Evolutionary conservation across 148 eudicot species (phyloP).

Genomic region (Chenopodium quinoa): DNA sequence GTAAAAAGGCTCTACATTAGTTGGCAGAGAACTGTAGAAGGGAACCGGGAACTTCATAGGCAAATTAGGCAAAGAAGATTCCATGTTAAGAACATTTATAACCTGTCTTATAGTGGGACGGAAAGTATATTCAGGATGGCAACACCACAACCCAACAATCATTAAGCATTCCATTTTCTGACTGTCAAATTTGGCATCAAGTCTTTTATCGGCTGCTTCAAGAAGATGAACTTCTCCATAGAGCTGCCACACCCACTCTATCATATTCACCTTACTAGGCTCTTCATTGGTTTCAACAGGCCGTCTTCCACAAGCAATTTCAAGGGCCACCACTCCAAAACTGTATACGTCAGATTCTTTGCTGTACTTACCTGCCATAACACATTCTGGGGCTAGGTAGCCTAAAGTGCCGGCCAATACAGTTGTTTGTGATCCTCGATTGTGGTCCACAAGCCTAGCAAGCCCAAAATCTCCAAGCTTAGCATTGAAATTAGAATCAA

Average conservation of each 20-base stretch:
- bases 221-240: constrained; percentile 35
- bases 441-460: constrained; percentile 55
- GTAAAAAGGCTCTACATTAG: neutral
- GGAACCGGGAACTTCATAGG: constrained; percentile 32
- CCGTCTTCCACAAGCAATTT: constrained; percentile 48
- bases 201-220: constrained; percentile 33
- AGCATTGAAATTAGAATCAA: constrained; percentile 47
- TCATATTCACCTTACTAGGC: constrained; percentile 18
- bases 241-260: constrained; percentile 51
- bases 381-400: constrained; percentile 48
- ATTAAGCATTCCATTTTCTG: constrained; percentile 41
- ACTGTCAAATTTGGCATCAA: constrained; percentile 28
- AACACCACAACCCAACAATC: constrained; percentile 53
- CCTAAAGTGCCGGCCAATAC: constrained; percentile 50
- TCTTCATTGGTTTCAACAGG: constrained; percentile 19
- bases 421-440: constrained; percentile 38
- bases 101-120: constrained; percentile 57
- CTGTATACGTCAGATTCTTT: constrained; percentile 54
- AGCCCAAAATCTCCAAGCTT: constrained; percentile 66
- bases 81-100: constrained; percentile 38
- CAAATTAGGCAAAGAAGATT: constrained; percentile 33
- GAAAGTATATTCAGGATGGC: constrained; percentile 38
- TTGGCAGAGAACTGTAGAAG: constrained; percentile 15
- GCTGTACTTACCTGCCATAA: constrained; percentile 39
- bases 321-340: constrained; percentile 49